These are phyloP conservation scores for Dorcoceras hygrometricum DNA, from an alignment of 257 asterid species.

Conservation along the genomic window DNA sequence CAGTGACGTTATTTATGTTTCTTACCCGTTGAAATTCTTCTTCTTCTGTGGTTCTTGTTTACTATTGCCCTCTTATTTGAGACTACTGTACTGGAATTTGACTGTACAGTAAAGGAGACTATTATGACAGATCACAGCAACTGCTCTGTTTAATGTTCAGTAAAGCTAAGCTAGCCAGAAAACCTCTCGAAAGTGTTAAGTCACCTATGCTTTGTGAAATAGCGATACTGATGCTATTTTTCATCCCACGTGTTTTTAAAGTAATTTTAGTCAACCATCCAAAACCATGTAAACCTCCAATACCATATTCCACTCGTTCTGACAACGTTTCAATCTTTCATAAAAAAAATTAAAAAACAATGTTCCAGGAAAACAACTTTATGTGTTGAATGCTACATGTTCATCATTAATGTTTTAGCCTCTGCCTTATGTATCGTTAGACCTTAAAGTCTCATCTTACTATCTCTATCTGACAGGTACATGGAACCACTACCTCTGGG, in stretches of 20 bases:
- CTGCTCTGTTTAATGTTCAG: not conserved
- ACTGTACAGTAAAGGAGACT: not conserved
- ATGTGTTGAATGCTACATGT: not conserved
- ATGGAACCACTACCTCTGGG: constrained; percentile 88
- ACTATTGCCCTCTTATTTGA: not conserved
- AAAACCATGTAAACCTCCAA: not conserved
- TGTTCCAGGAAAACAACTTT: not conserved
- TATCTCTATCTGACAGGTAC: constrained; percentile 48
- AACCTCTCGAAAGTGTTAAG: not conserved
- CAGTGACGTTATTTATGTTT: not conserved
- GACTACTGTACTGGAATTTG: not conserved
- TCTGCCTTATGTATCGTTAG: constrained; percentile 12
- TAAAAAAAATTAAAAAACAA: no score
- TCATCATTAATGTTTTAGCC: not conserved
- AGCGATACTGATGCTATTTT: not conserved
- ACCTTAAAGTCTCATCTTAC: constrained; percentile 16
- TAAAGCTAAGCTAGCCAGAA: not conserved
- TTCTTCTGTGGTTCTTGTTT: not conserved
- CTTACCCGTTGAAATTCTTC: constrained; percentile 1
- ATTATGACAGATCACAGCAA: not conserved
- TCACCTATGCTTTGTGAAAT: no score
- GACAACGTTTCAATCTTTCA: not conserved
- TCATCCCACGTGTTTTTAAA: not conserved
- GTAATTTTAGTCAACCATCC: not conserved
- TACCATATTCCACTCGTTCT: not conserved